phyloP scores from a whole-genome alignment of 805 yeast genomes.

The Komagataella phaffii region DNA sequence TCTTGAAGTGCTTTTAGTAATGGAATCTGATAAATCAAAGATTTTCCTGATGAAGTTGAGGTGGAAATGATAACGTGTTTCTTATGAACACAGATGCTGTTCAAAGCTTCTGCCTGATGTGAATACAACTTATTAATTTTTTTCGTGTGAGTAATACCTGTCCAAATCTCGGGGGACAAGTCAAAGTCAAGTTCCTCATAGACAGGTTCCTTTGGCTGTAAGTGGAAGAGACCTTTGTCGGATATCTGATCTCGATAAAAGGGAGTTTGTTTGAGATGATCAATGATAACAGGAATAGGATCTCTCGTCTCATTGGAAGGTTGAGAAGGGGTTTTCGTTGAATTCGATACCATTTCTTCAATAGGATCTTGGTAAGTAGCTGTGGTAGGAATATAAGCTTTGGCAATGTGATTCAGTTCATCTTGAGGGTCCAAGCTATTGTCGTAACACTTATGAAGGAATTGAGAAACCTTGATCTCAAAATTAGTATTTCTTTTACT shows the following conservation, averaged over 20 bases:
- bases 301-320: conserved; percentile 19
- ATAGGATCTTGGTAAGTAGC: conserved; percentile 47
- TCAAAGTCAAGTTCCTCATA: conserved; percentile 28
- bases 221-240: conserved; percentile 27
- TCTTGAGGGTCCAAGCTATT: conserved; percentile 23
- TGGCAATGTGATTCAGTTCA: conserved; percentile 22
- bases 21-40: conserved; percentile 83
- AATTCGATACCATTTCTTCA: conserved; percentile 33
- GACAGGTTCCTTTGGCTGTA: conserved; percentile 30
- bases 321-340: conserved; percentile 2
- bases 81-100: conserved; percentile 36
- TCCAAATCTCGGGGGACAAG: conserved; percentile 35
- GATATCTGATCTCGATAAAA: conserved; percentile 56
- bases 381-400: conserved; percentile 29
- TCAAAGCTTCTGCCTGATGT: conserved; percentile 76
- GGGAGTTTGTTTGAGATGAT: conserved; percentile 28
- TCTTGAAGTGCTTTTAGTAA: conserved; percentile 38
- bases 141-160: conserved; percentile 35
- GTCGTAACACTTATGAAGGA: conserved; percentile 19
- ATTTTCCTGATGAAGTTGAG: conserved; percentile 92
- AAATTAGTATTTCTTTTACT: conserved; percentile 43
- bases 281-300: conserved; percentile 34
- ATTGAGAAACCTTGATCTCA: conserved; percentile 20
- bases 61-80: conserved; percentile 78
- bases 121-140: conserved; percentile 45